Evolutionary conservation across 495 filamentous ascomycete genomes (phyloP), one percentile per base, ranked within the genome.

Genomic region (Xylaria bambusicola): DNA sequence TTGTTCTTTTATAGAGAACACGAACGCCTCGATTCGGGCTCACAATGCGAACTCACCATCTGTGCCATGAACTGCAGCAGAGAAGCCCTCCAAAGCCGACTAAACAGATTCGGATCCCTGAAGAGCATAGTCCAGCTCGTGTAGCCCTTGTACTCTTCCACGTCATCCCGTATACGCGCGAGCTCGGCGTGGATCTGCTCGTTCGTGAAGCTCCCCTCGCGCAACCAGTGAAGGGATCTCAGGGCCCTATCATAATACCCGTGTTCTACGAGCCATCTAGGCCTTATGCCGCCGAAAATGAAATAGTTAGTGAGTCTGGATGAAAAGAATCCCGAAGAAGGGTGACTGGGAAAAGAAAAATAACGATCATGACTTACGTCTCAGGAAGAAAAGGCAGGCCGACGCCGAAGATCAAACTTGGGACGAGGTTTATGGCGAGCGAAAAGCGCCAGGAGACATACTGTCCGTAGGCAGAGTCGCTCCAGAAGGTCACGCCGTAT

Each of bases 21-120:
- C n/a, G n/a, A n/a, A n/a, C n/a, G n/a, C n/a, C n/a, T 33, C 10
- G 29, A 33, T 33, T 33, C 10, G 5, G 29, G 10, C 10, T 33
- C 5, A 33, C 10, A 3, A 49, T 29, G n/a, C 0, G 15, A 8
- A 40, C 57, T 60, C 40, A 60, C 57, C 57, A 71, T 71, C 57
- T 82, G 80, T 0, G 77, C 78, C 75, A 82, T 78, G 60, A 83
- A 83, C 56, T 81, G 80, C 6, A 83, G 64, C 0, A 82, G 62
- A 0, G 76, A 70, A 1, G 79, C 74, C 1, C 80, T 66, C 77
- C 77, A 80, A 13, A 80, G 63, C 33, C 77, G 66, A 5, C 71
- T 68, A 49, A 74, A 78, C 1, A 79, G 62, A 15, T 63, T 71
- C 10, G 63, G 62, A 24, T 79, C 71, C 2, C 64, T 64, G 65